Base-by-base conservation (phyloP, 2,329 filamentous ascomycete genomes). In the Elsinoe ampelina region DNA sequence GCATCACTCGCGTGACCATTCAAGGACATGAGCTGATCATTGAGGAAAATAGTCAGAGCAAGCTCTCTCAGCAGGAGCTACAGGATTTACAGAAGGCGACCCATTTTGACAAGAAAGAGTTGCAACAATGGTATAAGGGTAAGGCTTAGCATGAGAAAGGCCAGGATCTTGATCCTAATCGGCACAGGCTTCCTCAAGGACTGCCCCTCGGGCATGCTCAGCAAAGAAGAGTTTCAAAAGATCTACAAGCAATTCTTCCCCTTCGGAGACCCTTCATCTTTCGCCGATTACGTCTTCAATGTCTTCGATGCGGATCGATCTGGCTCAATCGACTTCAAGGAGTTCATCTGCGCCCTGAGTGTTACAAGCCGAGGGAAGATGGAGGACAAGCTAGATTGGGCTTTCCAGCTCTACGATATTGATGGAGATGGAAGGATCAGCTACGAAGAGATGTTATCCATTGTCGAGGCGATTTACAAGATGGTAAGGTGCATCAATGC, bases 41-140 rank as follows among this genome's bases (percentile, higher is more conserved):
- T 32, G 50, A 57, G 30, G 57, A 54, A 60, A 62, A 61, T 60
- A 98, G 93, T 76, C 93, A 97, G 80, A 97, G 92, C 66, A 98
- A 97, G 79, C 86, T 98, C 71, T 95, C 91, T 58, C 89, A 93
- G 72, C 87, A 95, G 73, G 90, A 98, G 80, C 87, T 98, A 69
- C 83, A 82, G 64, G 93, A 98, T 74, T 84, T 98, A 64, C 91
- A 97, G 72, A 93, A 89, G 78, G 90, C 90, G 60, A 98, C 93
- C 62, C 90, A 97, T 74, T 98, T 98, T 70, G 93, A 98, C 75
- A 96, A 96, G 85, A 97, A 97, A 79, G 93, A 98, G 75, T 75
- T 98, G 70, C 93, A 98, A 73, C 92, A 97, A 84, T 98, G 93
- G 93, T 97, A 98, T 76, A 97, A 97, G 81, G 93, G 93, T 95